Evolutionary conservation across 768 basidiomycete genomes (phyloP).

Genomic region (Podaxis rugospora): DNA sequence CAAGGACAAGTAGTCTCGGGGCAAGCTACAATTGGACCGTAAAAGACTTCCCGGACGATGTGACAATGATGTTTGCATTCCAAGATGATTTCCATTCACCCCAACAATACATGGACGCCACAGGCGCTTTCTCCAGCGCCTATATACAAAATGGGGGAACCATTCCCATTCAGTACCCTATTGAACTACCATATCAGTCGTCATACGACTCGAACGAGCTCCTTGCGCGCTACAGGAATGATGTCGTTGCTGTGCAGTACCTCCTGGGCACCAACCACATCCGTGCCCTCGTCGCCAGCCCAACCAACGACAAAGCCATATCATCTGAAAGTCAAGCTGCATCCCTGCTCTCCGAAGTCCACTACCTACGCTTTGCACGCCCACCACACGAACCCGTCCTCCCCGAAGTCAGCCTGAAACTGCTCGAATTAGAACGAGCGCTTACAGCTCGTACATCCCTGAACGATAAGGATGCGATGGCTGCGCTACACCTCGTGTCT

Average conservation of each 20-base stretch:
- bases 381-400: slow-evolving; percentile 7
- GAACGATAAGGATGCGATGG: slow-evolving; percentile 71
- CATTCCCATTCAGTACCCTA: slow-evolving; percentile 7
- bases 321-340: slow-evolving; percentile 5
- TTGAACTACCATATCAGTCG: background rate
- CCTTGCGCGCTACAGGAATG: slow-evolving; percentile 47
- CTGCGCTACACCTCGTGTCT: slow-evolving; percentile 72
- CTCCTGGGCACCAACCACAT: slow-evolving; percentile 51
- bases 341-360: slow-evolving; percentile 2
- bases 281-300: slow-evolving; percentile 21
- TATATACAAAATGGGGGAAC: background rate
- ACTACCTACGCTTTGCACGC: background rate
- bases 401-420: slow-evolving; percentile 15
- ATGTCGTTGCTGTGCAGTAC: slow-evolving; percentile 67
- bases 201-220: slow-evolving; percentile 21
- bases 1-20: background rate
- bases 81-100: background rate
- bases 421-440: slow-evolving; percentile 22
- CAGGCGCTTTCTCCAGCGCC: background rate
- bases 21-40: background rate
- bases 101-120: background rate
- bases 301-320: slow-evolving; percentile 7
- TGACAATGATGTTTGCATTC: background rate
- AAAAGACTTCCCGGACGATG: background rate
- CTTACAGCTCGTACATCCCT: slow-evolving; percentile 11